Evolutionary conservation across 164 flowering plant genomes (phyloP).

Genomic region (Liriodendron chinense): DNA sequence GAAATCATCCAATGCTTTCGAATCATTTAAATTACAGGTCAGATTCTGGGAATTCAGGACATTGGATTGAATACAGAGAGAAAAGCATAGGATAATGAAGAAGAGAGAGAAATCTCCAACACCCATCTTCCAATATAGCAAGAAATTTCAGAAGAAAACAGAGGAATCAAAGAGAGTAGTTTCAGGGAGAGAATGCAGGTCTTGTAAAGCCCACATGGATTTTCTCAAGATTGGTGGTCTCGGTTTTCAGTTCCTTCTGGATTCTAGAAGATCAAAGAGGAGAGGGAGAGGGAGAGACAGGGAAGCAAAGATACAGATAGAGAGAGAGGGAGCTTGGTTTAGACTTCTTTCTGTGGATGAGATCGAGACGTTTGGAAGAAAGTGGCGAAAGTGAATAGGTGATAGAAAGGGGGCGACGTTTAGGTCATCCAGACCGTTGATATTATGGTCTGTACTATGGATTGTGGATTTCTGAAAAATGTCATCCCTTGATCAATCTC

Average conservation of each 20-base stretch:
- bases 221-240: neutral
- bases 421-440: too few relatives aligned
- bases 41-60: neutral
- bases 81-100: neutral
- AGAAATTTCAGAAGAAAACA: neutral
- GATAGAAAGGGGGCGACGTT: too few relatives aligned
- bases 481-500: too few relatives aligned
- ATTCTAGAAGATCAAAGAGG: neutral
- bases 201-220: neutral
- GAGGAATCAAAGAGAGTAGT: neutral
- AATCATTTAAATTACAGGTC: slow-evolving; percentile 11
- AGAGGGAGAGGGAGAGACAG: neutral
- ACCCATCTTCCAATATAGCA: neutral
- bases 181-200: neutral
- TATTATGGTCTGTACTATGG: too few relatives aligned
- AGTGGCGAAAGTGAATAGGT: neutral
- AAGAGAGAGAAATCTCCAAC: neutral
- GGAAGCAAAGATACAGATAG: neutral
- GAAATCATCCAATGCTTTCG: slow-evolving; percentile 13
- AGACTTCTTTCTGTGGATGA: neutral
- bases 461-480: too few relatives aligned
- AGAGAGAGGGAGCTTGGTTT: neutral
- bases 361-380: neutral
- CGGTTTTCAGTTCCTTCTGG: neutral
- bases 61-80: neutral